These are phyloP conservation scores for Paraconiothyrium sp. DNA, from an alignment of 2,329 filamentous ascomycete genomes.

Conservation along the genomic window DNA sequence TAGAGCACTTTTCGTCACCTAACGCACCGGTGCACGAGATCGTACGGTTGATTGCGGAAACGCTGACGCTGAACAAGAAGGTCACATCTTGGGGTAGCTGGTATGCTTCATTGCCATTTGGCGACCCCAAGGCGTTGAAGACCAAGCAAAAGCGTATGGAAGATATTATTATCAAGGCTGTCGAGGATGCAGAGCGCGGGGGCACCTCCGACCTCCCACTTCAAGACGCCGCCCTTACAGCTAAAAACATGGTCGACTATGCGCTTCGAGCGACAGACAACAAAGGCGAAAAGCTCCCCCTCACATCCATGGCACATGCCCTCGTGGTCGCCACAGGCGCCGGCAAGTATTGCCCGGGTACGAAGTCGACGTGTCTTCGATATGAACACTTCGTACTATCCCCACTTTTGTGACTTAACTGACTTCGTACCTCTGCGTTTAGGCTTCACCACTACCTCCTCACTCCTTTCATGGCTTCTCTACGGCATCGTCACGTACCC, in stretches of 20 bases:
- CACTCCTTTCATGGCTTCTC: constrained; percentile 67
- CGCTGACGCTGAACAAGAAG: constrained; percentile 67
- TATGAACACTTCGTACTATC: too few species aligned
- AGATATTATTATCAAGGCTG: constrained; percentile 26
- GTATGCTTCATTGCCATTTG: constrained; percentile 67
- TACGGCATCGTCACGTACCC: constrained; percentile 64
- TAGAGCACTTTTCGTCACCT: constrained; percentile 54
- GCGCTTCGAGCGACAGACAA: constrained; percentile 62
- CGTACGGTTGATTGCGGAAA: constrained; percentile 60
- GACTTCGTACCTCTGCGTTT: too few species aligned
- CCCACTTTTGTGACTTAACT: too few species aligned
- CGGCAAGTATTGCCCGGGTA: constrained; percentile 41
- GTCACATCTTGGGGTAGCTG: constrained; percentile 64
- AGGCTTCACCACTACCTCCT: constrained; percentile 66
- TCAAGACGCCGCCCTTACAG: constrained; percentile 50
- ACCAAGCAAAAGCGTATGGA: constrained; percentile 28
- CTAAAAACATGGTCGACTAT: constrained; percentile 58
- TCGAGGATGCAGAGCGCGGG: constrained; percentile 24
- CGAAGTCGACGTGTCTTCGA: too few species aligned
- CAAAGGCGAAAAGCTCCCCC: constrained; percentile 64
- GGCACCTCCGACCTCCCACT: constrained; percentile 45
- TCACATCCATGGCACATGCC: constrained; percentile 51
- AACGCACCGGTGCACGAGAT: constrained; percentile 63
- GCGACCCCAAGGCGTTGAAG: constrained; percentile 57
- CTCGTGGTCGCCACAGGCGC: constrained; percentile 65